Base-by-base conservation (phyloP, 2,329 filamentous ascomycete genomes). In the Pezicula rhizophila region DNA sequence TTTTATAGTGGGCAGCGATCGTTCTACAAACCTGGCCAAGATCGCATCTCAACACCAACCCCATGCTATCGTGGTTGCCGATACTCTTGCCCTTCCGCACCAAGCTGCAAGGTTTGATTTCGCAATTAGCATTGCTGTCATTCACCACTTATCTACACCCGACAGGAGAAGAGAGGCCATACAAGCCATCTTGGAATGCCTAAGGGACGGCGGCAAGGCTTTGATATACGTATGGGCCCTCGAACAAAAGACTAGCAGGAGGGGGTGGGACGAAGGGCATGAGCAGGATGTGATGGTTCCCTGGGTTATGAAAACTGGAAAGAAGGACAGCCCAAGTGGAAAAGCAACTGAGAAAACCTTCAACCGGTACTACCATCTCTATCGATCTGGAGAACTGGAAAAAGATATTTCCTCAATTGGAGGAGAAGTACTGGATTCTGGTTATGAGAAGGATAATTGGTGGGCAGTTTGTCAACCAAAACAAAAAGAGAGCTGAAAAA, bases 391-490 rank as follows among this genome's bases (percentile, higher is more conserved):
- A 14, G 93, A 99, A 71, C 73, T 99, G 50, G 90, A 96, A 64
- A 76, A 80, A 39, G 87, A 96, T 64, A 79, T 96, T 49, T 66
- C 68, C 45, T 75, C 77, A 14, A 91, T 85, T 17, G 90, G 90
- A 15, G 93, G 91, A 7, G 70, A 69, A 43, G 81, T 96, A 12
- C 60, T 93, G 20, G 84, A 88, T 56, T 82, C 81, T 51, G 93
- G 93, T 31, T 99, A 97, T 68, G 93, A 99, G 65, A 91, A 84
- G 71, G 93, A 97, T 65, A 99, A 99, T 70, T 97, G 93, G 93
- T 99, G 92, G 92, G 89, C 84, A 47, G 84, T 96, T 46, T 64
- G 61, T 48, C 40, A 40, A 34, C 34, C 25, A 46, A 49, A 34
- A 23, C 18, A 15, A 25, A 34, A 45, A 38, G 35, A 38, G 18